These are phyloP conservation scores for Paracorniculantispora psalliotae DNA, from an alignment of 2,329 filamentous ascomycete species.

Conservation along the genomic window DNA sequence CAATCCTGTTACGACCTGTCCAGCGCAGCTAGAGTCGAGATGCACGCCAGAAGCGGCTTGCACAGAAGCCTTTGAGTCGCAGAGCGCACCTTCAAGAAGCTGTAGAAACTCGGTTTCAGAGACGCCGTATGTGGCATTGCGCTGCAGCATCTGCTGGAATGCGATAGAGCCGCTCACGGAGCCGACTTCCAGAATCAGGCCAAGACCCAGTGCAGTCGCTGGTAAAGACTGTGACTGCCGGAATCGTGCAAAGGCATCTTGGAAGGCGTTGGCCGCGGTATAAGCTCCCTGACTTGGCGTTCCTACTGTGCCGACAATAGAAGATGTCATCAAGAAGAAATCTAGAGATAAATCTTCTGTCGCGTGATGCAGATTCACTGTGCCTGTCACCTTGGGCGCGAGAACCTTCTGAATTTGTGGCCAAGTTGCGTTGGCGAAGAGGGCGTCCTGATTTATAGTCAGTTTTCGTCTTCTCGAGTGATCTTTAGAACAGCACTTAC, in stretches of 20 bases:
- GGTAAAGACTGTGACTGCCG: slow-evolving; percentile 20
- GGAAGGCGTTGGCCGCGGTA: slow-evolving; percentile 25
- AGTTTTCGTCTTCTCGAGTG: no score
- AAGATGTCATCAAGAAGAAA: slow-evolving; percentile 22
- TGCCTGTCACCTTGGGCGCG: slow-evolving; percentile 22
- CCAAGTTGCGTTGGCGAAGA: neutral
- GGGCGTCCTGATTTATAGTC: neutral
- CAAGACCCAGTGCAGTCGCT: slow-evolving; percentile 20
- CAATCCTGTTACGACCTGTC: neutral
- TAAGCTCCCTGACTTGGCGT: slow-evolving; percentile 22
- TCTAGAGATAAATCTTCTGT: slow-evolving; percentile 19
- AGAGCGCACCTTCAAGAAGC: neutral
- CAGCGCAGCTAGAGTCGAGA: neutral
- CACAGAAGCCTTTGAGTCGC: neutral
- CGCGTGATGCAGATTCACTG: slow-evolving; percentile 20
- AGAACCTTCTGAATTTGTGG: slow-evolving; percentile 6
- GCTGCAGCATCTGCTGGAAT: neutral
- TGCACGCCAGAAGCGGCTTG: neutral
- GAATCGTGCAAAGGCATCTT: slow-evolving; percentile 24
- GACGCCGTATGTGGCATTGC: neutral
- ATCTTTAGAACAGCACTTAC: no score
- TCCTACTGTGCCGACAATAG: slow-evolving; percentile 11
- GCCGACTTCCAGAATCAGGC: slow-evolving; percentile 20
- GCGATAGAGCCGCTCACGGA: neutral
- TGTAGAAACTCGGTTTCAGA: neutral